phyloP scores from a whole-genome alignment of 2,329 filamentous ascomycete species.

The Pseudogymnoascus sp. region DNA sequence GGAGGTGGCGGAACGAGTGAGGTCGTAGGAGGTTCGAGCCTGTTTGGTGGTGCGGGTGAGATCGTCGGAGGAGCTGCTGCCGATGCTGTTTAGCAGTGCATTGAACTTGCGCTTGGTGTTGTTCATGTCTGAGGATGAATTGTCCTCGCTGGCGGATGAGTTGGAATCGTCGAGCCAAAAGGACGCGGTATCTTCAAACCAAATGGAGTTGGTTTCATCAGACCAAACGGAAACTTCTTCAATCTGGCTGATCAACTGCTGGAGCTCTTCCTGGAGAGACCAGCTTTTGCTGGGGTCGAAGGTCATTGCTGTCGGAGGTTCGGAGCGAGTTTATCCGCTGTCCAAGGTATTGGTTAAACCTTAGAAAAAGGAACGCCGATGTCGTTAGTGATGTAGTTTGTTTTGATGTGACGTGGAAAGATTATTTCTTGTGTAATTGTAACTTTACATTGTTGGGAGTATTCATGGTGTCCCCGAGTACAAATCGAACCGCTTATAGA shows the following conservation, averaged over 20 bases:
- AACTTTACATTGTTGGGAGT: background rate
- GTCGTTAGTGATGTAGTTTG: constrained; percentile 3
- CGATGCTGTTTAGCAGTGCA: constrained; percentile 60
- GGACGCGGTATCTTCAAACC: background rate
- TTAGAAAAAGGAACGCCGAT: background rate
- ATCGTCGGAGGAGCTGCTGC: constrained; percentile 35
- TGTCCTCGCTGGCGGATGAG: background rate
- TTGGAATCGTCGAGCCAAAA: constrained; percentile 6
- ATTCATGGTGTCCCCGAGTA: background rate
- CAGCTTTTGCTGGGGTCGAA: constrained; percentile 2
- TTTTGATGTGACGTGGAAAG: background rate
- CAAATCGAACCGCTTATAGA: constrained; percentile 1
- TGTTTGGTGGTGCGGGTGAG: constrained; percentile 23
- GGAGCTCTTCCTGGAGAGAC: constrained; percentile 9
- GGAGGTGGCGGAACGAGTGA: constrained; percentile 32
- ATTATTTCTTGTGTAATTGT: background rate
- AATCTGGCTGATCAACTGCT: constrained; percentile 3
- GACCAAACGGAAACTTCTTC: background rate
- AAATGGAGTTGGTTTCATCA: constrained; percentile 1
- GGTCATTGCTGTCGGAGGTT: background rate
- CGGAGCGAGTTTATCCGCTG: background rate
- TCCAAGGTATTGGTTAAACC: background rate
- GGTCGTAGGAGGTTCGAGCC: constrained; percentile 35
- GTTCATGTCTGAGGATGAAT: constrained; percentile 44
- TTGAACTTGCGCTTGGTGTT: constrained; percentile 82